Evolutionary conservation across 768 basidiomycete species (phyloP).

Genomic region (Agaricus subrufescens): DNA sequence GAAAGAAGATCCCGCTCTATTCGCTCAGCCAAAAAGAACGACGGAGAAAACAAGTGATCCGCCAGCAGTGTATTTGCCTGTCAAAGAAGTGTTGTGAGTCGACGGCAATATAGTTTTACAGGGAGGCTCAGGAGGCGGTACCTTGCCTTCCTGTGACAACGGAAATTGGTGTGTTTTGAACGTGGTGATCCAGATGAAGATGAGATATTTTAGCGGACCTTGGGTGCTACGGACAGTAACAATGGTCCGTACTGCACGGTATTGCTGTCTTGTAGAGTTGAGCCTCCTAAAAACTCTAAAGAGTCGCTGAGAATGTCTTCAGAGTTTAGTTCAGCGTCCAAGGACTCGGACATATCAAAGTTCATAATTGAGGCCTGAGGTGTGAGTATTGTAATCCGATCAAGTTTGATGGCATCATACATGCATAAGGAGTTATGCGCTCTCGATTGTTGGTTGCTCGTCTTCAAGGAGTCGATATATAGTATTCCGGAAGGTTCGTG

Average conservation of each 20-base stretch:
- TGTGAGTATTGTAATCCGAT: background rate
- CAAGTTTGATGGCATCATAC: background rate
- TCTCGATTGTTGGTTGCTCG: too few relatives aligned
- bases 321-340: conserved; percentile 15
- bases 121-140: background rate
- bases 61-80: conserved; percentile 70
- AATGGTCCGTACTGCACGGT: conserved; percentile 51
- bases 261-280: conserved; percentile 36
- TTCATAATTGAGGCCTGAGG: background rate
- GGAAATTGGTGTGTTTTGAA: conserved; percentile 37
- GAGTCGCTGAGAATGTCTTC: conserved; percentile 55
- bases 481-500: too few relatives aligned
- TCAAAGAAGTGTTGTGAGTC: background rate
- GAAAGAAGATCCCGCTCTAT: conserved; percentile 54
- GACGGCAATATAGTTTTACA: too few relatives aligned
- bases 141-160: conserved; percentile 8
- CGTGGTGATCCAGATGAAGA: conserved; percentile 26
- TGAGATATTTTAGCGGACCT: conserved; percentile 32
- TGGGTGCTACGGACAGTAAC: conserved; percentile 49
- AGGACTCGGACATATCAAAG: background rate
- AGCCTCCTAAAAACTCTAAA: conserved; percentile 45
- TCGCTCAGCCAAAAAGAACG: conserved; percentile 59
- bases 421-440: too few relatives aligned
- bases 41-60: conserved; percentile 70
- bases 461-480: too few relatives aligned